A percentile compares a stretch with the other conserved stretches of the same genome.
Evolutionary conservation across 2,329 filamentous ascomycete species (phyloP).

Genomic region (Ophiostoma himal-ulmi): DNA sequence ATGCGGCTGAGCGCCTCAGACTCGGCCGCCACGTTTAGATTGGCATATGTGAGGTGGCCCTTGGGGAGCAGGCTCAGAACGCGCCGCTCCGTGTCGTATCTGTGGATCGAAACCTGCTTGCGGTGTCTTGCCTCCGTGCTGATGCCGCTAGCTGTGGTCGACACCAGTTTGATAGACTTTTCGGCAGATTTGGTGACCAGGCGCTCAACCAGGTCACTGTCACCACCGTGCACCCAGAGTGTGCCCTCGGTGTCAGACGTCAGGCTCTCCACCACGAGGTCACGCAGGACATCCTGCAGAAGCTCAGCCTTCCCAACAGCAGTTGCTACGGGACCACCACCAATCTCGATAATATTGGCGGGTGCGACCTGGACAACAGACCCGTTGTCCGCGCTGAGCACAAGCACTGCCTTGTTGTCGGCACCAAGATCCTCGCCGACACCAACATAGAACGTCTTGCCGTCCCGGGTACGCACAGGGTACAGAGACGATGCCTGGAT

Average conservation of each 20-base stretch:
- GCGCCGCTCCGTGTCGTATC: conserved; percentile 19
- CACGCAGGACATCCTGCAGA: conserved; percentile 15
- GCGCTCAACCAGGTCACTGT: conserved; percentile 13
- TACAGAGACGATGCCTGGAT: conserved; percentile 20
- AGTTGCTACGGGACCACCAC: not conserved
- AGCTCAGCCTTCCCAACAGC: not conserved
- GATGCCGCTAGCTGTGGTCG: conserved; percentile 12
- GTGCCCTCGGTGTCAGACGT: conserved; percentile 13
- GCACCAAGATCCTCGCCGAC: conserved; percentile 12
- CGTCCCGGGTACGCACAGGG: conserved; percentile 20
- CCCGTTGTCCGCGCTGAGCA: conserved; percentile 9
- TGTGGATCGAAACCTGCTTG: conserved; percentile 15
- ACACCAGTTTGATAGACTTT: conserved; percentile 13
- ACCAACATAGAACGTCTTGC: conserved; percentile 15
- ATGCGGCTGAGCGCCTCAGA: conserved; percentile 17
- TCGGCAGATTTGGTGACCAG: conserved; percentile 10
- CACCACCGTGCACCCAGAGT: conserved; percentile 21
- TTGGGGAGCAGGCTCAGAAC: conserved; percentile 19
- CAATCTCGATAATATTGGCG: not conserved
- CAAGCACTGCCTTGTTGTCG: conserved; percentile 3
- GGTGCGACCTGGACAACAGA: conserved; percentile 13
- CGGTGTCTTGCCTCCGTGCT: not conserved
- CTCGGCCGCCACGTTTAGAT: conserved; percentile 13
- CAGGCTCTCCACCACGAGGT: conserved; percentile 19
- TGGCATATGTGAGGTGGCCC: conserved; percentile 16